A percentile compares a stretch with the other conserved stretches of the same genome.
Evolutionary conservation across 768 basidiomycete species (phyloP).

Genomic region (Sarcomyxa edulis): DNA sequence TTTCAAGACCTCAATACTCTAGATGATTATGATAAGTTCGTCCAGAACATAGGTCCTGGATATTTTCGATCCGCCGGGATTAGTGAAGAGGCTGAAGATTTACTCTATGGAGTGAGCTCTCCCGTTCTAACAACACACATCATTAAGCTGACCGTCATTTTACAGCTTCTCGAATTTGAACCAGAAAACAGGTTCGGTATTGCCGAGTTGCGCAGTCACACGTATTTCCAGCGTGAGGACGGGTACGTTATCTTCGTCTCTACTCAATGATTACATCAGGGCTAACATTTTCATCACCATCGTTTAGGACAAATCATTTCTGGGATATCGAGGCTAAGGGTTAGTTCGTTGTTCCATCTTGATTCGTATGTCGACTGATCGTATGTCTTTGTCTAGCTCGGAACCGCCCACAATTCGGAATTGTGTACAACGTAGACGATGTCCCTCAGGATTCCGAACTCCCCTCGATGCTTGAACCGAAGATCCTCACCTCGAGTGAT

Average conservation of each 20-base stretch:
- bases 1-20: background rate
- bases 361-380: too few species aligned
- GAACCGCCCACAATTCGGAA: too few species aligned
- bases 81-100: constrained; percentile 12
- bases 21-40: background rate
- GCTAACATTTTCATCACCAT: too few species aligned
- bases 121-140: background rate
- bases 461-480: too few species aligned
- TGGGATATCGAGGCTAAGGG: too few species aligned
- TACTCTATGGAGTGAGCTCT: constrained; percentile 26
- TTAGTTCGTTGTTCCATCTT: too few species aligned
- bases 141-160: background rate
- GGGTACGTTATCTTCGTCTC: constrained; percentile 17
- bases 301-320: too few species aligned
- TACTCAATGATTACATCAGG: too few species aligned
- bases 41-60: constrained; percentile 1
- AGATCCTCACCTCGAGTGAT: too few species aligned
- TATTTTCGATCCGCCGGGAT: constrained; percentile 21
- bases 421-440: too few species aligned
- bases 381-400: too few species aligned
- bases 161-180: constrained; percentile 15
- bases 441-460: too few species aligned
- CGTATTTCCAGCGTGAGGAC: constrained; percentile 15
- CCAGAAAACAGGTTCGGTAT: constrained; percentile 14
- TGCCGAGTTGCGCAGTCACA: constrained; percentile 14